Percentiles rank a stretch among this genome's conserved stretches.
These are phyloP conservation scores for Pythium aristosporum DNA, from an alignment of 352 stramenopile genomes.

Conservation along the genomic window DNA sequence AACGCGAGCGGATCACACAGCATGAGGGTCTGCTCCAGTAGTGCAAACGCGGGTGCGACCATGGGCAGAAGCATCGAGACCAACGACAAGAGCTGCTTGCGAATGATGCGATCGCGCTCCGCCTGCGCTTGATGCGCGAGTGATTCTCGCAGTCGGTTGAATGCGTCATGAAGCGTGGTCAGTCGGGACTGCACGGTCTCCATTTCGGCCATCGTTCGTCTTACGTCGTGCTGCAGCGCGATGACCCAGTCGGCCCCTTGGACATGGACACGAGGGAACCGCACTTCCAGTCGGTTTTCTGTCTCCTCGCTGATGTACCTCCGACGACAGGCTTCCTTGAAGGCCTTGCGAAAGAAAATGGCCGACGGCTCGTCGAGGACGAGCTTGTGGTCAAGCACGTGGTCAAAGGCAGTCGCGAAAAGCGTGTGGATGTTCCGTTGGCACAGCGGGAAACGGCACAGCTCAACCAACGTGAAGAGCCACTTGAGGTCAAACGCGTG, in stretches of 20 bases:
- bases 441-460: background rate
- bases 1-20: background rate
- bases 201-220: background rate
- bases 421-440: background rate
- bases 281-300: background rate
- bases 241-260: background rate
- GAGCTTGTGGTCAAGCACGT: background rate
- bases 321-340: background rate
- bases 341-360: background rate
- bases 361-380: background rate
- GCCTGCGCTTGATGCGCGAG: background rate
- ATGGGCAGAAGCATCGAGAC: background rate
- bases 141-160: background rate
- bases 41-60: background rate
- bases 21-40: background rate
- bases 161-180: background rate
- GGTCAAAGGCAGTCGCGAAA: background rate
- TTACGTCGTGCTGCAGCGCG: background rate
- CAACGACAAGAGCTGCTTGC: background rate
- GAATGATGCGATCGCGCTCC: background rate
- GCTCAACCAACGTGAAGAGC: background rate
- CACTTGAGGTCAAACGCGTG: constrained; percentile 2
- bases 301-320: background rate
- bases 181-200: background rate
- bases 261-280: background rate